Percentiles rank a stretch among this genome's conserved stretches.
These are phyloP conservation scores for Linnemannia hyalina DNA, from an alignment of 192 early-diverging fungal species.

Conservation along the genomic window DNA sequence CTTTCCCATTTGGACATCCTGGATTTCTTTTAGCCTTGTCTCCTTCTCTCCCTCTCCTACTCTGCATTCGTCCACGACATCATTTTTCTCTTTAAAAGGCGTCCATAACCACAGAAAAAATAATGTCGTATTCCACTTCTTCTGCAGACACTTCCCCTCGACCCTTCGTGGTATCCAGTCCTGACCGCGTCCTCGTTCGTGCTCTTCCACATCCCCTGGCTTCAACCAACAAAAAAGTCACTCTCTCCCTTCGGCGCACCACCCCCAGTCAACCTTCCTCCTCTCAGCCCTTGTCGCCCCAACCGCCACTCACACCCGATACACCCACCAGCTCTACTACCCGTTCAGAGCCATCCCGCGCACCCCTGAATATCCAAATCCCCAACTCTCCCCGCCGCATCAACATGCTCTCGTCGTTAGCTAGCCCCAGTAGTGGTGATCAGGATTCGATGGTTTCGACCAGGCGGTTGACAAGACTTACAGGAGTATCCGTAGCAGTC, in stretches of 20 bases:
- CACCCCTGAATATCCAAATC: constrained; percentile 29
- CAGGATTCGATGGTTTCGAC: constrained; percentile 9
- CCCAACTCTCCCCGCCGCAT: constrained; percentile 23
- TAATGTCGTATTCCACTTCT: constrained; percentile 45
- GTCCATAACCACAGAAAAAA: neutral
- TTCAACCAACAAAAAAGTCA: constrained; percentile 51
- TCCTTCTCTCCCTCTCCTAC: neutral
- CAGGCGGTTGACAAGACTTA: neutral
- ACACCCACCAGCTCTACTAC: neutral
- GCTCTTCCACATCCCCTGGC: constrained; percentile 43
- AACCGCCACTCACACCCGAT: neutral
- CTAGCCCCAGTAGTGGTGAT: constrained; percentile 14
- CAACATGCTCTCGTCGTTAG: constrained; percentile 27
- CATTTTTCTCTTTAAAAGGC: neutral
- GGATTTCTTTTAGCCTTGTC: neutral
- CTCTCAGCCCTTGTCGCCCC: constrained; percentile 8
- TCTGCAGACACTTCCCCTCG: constrained; percentile 28
- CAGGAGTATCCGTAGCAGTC: constrained; percentile 2
- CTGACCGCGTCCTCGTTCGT: constrained; percentile 44
- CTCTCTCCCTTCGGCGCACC: constrained; percentile 39
- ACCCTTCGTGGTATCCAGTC: constrained; percentile 36
- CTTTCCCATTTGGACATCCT: neutral
- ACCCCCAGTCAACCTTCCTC: neutral
- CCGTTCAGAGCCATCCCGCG: constrained; percentile 16
- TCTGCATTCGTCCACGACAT: neutral